Conservation (phyloP, 208 protist species). For the Trypanosoma melophagium region DNA sequence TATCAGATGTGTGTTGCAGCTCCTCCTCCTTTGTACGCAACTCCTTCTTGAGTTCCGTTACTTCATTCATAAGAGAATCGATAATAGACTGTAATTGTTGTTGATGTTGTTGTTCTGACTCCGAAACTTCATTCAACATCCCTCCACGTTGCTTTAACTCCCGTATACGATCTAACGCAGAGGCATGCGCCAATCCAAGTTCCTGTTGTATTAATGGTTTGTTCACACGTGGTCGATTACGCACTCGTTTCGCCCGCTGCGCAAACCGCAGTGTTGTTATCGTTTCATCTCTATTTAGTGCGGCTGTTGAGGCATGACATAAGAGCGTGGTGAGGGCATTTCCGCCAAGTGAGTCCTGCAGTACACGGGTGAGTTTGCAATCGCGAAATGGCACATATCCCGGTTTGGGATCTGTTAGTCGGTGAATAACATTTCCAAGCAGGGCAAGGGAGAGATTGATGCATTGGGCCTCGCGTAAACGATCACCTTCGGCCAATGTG, state of each 20-base stretch:
- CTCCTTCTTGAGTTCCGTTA: constrained; percentile 38
- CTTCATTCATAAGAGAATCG: constrained; percentile 30
- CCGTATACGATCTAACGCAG: constrained; percentile 42
- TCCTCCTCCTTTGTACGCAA: constrained; percentile 35
- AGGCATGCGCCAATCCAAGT: neutral
- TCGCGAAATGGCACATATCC: constrained; percentile 62
- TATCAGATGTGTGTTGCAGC: constrained; percentile 32
- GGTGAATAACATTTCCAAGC: constrained; percentile 77
- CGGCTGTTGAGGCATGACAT: constrained; percentile 35
- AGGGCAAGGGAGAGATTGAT: constrained; percentile 86
- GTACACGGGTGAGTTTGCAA: constrained; percentile 74
- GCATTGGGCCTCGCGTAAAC: constrained; percentile 41
- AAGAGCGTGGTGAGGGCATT: constrained; percentile 65
- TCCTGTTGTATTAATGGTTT: constrained; percentile 38
- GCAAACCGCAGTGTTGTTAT: constrained; percentile 68
- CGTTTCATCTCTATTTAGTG: constrained; percentile 46
- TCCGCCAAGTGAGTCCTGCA: constrained; percentile 64
- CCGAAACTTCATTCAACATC: constrained; percentile 22
- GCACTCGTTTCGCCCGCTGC: constrained; percentile 51
- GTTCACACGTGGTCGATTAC: constrained; percentile 57
- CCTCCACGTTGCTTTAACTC: constrained; percentile 47
- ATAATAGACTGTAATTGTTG: constrained; percentile 35
- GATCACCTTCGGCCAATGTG: constrained; percentile 41
- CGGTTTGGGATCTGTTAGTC: constrained; percentile 42
- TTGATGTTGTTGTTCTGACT: constrained; percentile 12